Conservation (phyloP, 495 filamentous ascomycete genomes). For the Hyaloscypha variabilis region DNA sequence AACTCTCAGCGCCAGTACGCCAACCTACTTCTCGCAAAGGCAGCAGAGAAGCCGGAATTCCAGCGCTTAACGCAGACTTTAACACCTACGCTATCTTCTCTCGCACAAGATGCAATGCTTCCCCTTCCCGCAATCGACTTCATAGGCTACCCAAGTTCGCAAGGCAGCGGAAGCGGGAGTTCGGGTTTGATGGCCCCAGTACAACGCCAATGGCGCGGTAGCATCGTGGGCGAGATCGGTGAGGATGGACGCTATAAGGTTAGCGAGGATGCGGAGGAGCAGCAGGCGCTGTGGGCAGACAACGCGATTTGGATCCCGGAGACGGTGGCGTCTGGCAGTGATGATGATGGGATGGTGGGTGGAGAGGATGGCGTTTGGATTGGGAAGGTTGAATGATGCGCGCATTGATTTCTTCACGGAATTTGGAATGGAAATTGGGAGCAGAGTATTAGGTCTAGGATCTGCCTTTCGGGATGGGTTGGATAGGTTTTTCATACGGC, state of each 20-base stretch:
- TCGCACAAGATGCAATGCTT: not conserved
- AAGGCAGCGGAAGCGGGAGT: conserved; percentile 6
- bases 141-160: not conserved
- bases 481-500: too few species aligned
- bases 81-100: not conserved
- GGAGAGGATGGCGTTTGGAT: not conserved
- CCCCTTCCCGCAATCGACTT: not conserved
- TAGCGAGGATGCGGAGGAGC: conserved; percentile 5
- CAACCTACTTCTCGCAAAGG: conserved; percentile 29
- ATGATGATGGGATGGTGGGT: conserved; percentile 3
- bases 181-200: not conserved
- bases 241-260: conserved; percentile 24
- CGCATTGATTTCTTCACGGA: too few species aligned
- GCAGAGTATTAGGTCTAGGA: not conserved
- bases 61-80: conserved; percentile 19
- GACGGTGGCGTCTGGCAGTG: not conserved
- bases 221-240: conserved; percentile 29
- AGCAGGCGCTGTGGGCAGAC: conserved; percentile 1
- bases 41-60: conserved; percentile 29
- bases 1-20: conserved; percentile 32
- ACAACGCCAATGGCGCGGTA: conserved; percentile 22
- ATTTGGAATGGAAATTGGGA: not conserved
- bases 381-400: not conserved
- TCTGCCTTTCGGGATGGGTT: too few species aligned
- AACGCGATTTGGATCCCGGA: conserved; percentile 16